phyloP scores from a whole-genome alignment of 306 rosid species.

The Clitoria ternatea region DNA sequence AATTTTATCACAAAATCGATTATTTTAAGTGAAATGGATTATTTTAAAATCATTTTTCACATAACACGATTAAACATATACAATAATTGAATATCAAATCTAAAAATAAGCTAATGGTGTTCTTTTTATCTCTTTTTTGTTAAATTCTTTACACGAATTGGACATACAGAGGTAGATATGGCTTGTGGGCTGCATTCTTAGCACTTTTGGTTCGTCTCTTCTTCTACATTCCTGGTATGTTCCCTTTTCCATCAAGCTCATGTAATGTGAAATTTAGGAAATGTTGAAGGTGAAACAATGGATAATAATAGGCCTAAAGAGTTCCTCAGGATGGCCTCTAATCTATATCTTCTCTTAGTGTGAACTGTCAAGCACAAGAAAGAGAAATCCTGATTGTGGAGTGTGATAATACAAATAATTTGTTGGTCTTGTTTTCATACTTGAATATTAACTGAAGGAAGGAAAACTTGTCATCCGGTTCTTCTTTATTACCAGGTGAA shows the following conservation, averaged over 20 bases:
- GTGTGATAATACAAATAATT: neutral
- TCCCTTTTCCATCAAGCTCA: neutral
- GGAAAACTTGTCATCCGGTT: neutral
- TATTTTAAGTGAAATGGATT: too few relatives aligned
- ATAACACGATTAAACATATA: too few relatives aligned
- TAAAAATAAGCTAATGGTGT: too few relatives aligned
- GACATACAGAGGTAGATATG: conserved; percentile 77
- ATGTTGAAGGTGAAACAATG: neutral
- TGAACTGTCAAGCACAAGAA: neutral
- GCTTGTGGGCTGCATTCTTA: conserved; percentile 78
- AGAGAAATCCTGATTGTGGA: conserved; percentile 4
- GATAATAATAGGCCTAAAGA: neutral
- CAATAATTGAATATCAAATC: too few relatives aligned
- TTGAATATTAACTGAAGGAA: neutral
- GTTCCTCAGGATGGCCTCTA: neutral
- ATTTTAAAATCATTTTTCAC: too few relatives aligned
- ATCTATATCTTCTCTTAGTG: neutral
- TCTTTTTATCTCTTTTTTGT: neutral
- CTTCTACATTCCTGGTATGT: conserved; percentile 49
- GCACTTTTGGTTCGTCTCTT: conserved; percentile 85
- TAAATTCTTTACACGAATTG: conserved; percentile 25
- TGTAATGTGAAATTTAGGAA: neutral
- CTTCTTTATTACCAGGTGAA: conserved; percentile 50
- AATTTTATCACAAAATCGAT: too few relatives aligned
- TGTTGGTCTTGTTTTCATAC: conserved; percentile 18